Base-by-base conservation (phyloP, 108 stramenopile genomes). In the Chaetoceros muelleri region DNA sequence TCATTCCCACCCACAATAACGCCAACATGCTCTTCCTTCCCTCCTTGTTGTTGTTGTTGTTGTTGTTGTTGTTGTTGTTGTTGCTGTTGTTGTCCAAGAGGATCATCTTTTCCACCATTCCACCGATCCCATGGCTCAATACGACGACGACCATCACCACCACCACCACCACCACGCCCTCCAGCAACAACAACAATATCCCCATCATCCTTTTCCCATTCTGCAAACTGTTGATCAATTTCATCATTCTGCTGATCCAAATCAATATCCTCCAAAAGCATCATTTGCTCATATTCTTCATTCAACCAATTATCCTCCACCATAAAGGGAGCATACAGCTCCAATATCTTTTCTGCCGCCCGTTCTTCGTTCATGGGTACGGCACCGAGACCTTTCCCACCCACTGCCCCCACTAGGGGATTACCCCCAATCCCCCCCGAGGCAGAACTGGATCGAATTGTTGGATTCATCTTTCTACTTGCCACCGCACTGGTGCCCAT, bases 81-180 rank as follows among this genome's bases (percentile, higher is more conserved):
- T n/a, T n/a, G n/a, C n/a, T n/a, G n/a, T n/a, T n/a, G n/a, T n/a
- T n/a, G n/a, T n/a, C n/a, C n/a, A n/a, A n/a, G n/a, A n/a, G n/a
- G n/a, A n/a, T n/a, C n/a, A n/a, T 31, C n/a, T 60, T 74, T 59
- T 0, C 77, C 67, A 48, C 67, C 58, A 27, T 62, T 70, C 53
- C 49, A 87, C 28, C 66, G 28, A 66, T 87, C 86, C 87, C 87
- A 88, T 34, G 87, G 87, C 52, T 88, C 87, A 30, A 79, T 81
- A n/a, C n/a, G n/a, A n/a, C n/a, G n/a, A n/a, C n/a, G n/a, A n/a
- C n/a, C n/a, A n/a, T n/a, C n/a, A n/a, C n/a, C n/a, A n/a, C n/a
- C n/a, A n/a, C n/a, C n/a, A n/a, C n/a, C n/a, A n/a, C n/a, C n/a
- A n/a, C n/a, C n/a, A n/a, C n/a, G n/a, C n/a, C n/a, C n/a, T n/a